Evolutionary conservation across 2,329 filamentous ascomycete species (phyloP), one percentile per base, ranked within the genome.

Genomic region (Lasiodiplodia citricola): DNA sequence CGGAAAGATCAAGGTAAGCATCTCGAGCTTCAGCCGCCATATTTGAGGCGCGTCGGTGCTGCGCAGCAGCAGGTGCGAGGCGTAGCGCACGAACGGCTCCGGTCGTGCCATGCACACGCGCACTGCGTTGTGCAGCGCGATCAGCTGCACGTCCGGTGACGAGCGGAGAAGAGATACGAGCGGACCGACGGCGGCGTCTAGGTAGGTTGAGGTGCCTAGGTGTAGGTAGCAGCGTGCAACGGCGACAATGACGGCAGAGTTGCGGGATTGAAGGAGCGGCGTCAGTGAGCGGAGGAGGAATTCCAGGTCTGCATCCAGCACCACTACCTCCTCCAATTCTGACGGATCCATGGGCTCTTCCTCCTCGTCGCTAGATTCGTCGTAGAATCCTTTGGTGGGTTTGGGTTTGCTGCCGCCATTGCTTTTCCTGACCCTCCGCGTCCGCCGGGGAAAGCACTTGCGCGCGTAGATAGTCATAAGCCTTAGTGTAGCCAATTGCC

Each of bases 101-200:
- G 96, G 93, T 18, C 88, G 85, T 35, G 86, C 83, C 13, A 98
- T 85, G 75, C 93, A 96, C 55, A 99, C 92, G n/a, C 93, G 92
- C 13, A 97, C 94, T 69, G 98, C 94, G 77, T 98, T 97, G 84
- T 95, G 95, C 21, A 99, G 86, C 1, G 93, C 94, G 50, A 97
- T 87, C 75, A 96, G 91, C 76, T 97, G 91, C 64, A 97, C 93
- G 76, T 98, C 95, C 70, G 92, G 89, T 0, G 94, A 90, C 14
- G 92, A 91, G 68, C 96, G 89, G 68, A 99, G 84, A 38, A 99
- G 87, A 18, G 95, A 93, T 23, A 97, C 87, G 31, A 99, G 83
- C 0, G 96, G 95, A 0, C 95, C 94, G 68, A 97, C 88, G 7
- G 93, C 90, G 25, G 87, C 83, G 72, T 88, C 86, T 35, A 96